Evolutionary conservation across 352 stramenopile genomes (phyloP).

Genomic region (Phytopythium kandeliae): DNA sequence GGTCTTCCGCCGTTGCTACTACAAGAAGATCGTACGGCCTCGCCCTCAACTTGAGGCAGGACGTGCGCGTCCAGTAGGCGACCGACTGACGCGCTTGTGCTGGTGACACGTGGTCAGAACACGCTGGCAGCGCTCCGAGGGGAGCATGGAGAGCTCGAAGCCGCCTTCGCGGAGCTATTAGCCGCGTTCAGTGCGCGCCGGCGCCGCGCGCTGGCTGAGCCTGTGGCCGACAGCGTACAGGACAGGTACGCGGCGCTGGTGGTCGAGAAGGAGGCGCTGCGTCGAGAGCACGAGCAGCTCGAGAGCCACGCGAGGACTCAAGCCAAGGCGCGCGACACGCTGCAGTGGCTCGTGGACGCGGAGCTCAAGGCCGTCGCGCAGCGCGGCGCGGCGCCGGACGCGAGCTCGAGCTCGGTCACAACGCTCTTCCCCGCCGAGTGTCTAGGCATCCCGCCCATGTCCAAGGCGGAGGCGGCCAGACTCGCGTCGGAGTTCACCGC

Average conservation of each 20-base stretch:
- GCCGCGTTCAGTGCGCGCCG: neutral
- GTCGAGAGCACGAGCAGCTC: neutral
- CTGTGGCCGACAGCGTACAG: too few species aligned
- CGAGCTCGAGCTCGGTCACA: neutral
- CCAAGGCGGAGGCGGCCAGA: neutral
- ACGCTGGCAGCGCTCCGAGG: slow-evolving; percentile 5
- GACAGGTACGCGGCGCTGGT: neutral
- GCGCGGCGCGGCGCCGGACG: neutral
- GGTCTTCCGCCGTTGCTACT: slow-evolving; percentile 70
- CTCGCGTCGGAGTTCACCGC: neutral
- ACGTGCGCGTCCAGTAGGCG: too few species aligned
- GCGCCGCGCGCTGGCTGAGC: neutral
- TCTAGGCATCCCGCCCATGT: neutral
- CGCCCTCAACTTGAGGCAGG: neutral
- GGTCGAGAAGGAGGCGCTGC: slow-evolving; percentile 2
- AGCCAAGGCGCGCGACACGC: slow-evolving; percentile 5
- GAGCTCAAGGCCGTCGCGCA: slow-evolving; percentile 2
- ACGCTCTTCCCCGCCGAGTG: neutral
- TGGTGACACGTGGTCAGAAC: neutral
- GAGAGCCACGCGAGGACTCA: neutral
- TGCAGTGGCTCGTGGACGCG: slow-evolving; percentile 8
- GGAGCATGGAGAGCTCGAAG: slow-evolving; percentile 1
- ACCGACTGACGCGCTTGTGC: neutral
- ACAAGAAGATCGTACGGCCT: slow-evolving; percentile 68
- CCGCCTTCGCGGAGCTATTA: neutral